Base-by-base conservation (phyloP, 148 eudicot species). In the Drosera capensis region DNA sequence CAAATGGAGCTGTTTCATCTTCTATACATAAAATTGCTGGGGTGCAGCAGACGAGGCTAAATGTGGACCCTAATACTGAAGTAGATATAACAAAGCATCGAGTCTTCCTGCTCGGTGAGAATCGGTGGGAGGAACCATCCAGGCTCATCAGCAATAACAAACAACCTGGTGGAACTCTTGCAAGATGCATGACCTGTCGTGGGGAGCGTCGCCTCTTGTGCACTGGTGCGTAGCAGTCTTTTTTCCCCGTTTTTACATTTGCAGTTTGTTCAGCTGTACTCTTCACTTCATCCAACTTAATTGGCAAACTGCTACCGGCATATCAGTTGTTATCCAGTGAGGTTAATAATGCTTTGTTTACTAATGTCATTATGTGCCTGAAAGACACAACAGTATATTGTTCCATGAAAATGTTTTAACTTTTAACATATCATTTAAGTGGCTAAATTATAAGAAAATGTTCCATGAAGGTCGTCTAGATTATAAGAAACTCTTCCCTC, bases 91-190 rank as follows among this genome's bases (percentile, higher is more conserved):
- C 74, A 24, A 42, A 58, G 18, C 43, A 63, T 25, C 59, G 85
- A 57, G 97, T 90, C 38, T 90, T 64, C 66, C 95, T 90, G 53
- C 85, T 90, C 28, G 97, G 97, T 42, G 97, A 90, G 68, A 90
- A 90, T 36, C 50, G 97, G 52, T 90, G 95, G 95, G 97, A 90
- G 68, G 97, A 90, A 16, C 68, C 97, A 39, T 80, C 95, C 7
- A 69, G 97, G 75, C 76, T 90, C 44, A 55, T 40, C 41, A 56
- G 42, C 26, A 59, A 56, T 40, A 67, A 51, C 52, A 70, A 72
- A 46, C 48, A 46, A 46, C 45, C 40, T 4, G 55, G 25, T n/a
- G 58, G 60, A 19, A 56, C 68, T 52, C 43, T 46, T 8, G 61
- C 59, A 48, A 80, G 63, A 46, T 90, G 97, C 64, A 36, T 63